Evolutionary conservation across 2,329 filamentous ascomycete species (phyloP).

Genomic region (Fusarium sp.): DNA sequence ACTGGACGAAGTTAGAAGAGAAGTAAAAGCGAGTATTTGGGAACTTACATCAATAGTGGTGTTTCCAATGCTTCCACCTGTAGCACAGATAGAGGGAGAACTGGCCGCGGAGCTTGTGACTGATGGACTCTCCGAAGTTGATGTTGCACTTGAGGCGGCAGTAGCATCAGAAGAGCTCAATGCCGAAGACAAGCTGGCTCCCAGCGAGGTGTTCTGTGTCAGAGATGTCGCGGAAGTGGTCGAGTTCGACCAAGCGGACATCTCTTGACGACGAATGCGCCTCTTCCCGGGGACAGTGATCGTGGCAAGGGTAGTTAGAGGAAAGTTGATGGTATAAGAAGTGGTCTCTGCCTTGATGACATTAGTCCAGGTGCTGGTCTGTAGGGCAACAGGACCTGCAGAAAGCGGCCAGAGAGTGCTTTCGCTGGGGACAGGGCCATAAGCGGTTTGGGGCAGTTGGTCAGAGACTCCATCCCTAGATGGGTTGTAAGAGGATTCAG

Average conservation of each 20-base stretch:
- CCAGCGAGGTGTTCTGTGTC: conserved; percentile 37
- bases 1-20: conserved; percentile 46
- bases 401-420: conserved; percentile 42
- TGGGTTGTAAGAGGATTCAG: conserved; percentile 32
- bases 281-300: conserved; percentile 46
- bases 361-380: conserved; percentile 55
- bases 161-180: conserved; percentile 10
- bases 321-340: conserved; percentile 55
- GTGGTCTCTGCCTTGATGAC: conserved; percentile 54
- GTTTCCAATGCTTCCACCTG: conserved; percentile 52
- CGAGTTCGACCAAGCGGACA: conserved; percentile 50
- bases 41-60: conserved; percentile 52
- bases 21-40: background rate
- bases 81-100: conserved; percentile 43
- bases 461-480: conserved; percentile 25
- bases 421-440: conserved; percentile 40
- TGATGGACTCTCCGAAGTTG: conserved; percentile 1
- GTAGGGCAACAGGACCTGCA: conserved; percentile 41
- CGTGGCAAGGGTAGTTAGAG: conserved; percentile 53
- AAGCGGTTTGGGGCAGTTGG: conserved; percentile 36
- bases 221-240: conserved; percentile 38
- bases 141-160: conserved; percentile 18
- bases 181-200: conserved; percentile 48
- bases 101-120: conserved; percentile 15
- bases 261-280: conserved; percentile 46